phyloP scores from a whole-genome alignment of 345 rosid genomes.

The Eucalyptus tenuipes region DNA sequence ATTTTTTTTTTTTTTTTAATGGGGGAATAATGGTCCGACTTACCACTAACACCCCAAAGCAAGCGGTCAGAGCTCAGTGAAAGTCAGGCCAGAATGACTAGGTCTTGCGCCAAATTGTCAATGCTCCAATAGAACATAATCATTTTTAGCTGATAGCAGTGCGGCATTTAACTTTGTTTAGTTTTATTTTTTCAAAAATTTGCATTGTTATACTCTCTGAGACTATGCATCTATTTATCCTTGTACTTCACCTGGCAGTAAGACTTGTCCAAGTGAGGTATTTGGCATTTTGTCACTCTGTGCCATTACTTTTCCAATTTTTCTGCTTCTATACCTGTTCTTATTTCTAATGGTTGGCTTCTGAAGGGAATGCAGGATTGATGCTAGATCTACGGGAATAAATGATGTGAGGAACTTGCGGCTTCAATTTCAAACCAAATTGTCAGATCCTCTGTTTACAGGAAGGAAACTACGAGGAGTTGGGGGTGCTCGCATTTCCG shows the following conservation, averaged over 20 bases:
- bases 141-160: not conserved
- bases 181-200: not conserved
- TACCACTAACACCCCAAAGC: not conserved
- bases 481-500: too few relatives aligned
- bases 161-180: not conserved
- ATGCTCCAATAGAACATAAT: not conserved
- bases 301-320: not conserved
- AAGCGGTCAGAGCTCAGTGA: not conserved
- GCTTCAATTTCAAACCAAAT: conserved; percentile 13
- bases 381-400: not conserved
- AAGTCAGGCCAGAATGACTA: not conserved
- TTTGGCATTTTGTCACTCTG: not conserved
- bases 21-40: not conserved
- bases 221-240: not conserved
- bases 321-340: not conserved
- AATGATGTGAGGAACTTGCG: conserved; percentile 15
- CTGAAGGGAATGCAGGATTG: not conserved
- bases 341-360: not conserved
- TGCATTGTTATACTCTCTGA: not conserved
- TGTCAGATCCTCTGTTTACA: not conserved
- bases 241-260: not conserved
- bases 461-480: too few relatives aligned
- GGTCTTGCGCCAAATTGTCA: not conserved
- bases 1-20: not conserved
- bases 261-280: not conserved